Conservation (phyloP, 179 eudicot genomes). For the Patellifolia procumbens region DNA sequence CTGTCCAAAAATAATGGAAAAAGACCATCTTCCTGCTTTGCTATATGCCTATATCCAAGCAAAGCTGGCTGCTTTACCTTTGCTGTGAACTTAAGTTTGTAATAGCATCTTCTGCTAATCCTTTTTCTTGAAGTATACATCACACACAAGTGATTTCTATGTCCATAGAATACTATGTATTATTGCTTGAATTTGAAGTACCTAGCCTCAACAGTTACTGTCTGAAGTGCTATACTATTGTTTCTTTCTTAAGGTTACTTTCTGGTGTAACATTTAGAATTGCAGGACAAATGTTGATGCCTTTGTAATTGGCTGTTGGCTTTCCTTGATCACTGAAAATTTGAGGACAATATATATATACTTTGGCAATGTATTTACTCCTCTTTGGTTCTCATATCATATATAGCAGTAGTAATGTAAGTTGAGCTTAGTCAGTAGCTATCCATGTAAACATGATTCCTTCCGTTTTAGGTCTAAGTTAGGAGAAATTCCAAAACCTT, state of each 20-base stretch:
- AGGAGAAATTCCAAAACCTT: not conserved
- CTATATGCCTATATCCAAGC: too few relatives aligned
- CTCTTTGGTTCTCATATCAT: not conserved
- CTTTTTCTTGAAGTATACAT: conserved; percentile 4
- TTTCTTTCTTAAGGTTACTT: too few relatives aligned
- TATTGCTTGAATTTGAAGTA: conserved; percentile 4
- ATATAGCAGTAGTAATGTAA: not conserved
- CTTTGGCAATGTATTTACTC: not conserved
- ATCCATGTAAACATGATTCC: not conserved
- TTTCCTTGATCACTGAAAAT: not conserved
- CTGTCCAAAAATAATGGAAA: not conserved
- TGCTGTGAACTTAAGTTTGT: conserved; percentile 7
- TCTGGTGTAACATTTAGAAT: too few relatives aligned
- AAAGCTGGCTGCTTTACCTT: too few relatives aligned
- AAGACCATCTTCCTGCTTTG: not conserved
- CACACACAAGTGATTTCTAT: not conserved
- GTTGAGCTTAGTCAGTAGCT: not conserved
- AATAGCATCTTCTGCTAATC: not conserved
- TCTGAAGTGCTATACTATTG: too few relatives aligned
- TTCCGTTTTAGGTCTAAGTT: not conserved
- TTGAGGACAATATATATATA: too few relatives aligned
- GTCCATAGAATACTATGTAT: not conserved
- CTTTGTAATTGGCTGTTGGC: not conserved
- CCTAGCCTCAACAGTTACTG: not conserved
- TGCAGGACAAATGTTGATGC: too few relatives aligned